Evolutionary conservation across 1,139 yeast genomes (phyloP).

Genomic region (Pichia terricola): DNA sequence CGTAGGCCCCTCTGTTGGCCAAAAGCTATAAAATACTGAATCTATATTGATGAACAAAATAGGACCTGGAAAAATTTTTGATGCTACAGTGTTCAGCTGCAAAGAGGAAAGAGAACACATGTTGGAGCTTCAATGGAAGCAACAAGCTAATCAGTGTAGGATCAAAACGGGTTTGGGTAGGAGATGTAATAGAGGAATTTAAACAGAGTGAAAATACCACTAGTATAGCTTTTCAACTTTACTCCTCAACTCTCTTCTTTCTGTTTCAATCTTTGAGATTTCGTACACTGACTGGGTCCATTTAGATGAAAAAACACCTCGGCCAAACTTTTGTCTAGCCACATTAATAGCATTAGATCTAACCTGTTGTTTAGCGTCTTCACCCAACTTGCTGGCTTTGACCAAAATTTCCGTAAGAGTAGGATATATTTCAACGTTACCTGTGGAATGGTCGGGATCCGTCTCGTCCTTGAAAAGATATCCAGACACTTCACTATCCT

Average conservation of each 20-base stretch:
- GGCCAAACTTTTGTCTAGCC: constrained; percentile 58
- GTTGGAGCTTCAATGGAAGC: too few relatives aligned
- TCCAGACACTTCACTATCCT: constrained; percentile 34
- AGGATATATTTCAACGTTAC: constrained; percentile 21
- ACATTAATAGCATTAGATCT: constrained; percentile 43
- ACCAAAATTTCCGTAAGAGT: constrained; percentile 41
- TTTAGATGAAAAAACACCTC: constrained; percentile 43
- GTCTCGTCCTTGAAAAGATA: constrained; percentile 61
- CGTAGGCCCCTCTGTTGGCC: too few relatives aligned
- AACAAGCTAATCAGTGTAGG: too few relatives aligned
- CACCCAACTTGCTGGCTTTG: constrained; percentile 33
- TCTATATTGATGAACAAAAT: too few relatives aligned
- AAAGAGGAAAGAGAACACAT: too few relatives aligned
- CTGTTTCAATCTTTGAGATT: constrained; percentile 32
- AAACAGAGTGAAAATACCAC: too few relatives aligned
- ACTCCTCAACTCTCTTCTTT: constrained; percentile 30
- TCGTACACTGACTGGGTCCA: constrained; percentile 38
- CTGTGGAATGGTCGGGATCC: constrained; percentile 44
- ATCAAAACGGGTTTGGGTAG: too few relatives aligned
- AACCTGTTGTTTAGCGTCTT: constrained; percentile 32
- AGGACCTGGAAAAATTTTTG: too few relatives aligned
- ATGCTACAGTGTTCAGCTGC: too few relatives aligned
- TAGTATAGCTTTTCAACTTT: constrained; percentile 35
- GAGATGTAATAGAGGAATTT: too few relatives aligned
- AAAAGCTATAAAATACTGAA: too few relatives aligned